These are phyloP conservation scores for Parathielavia hyrcaniae DNA, from an alignment of 495 filamentous ascomycete species.

Conservation along the genomic window DNA sequence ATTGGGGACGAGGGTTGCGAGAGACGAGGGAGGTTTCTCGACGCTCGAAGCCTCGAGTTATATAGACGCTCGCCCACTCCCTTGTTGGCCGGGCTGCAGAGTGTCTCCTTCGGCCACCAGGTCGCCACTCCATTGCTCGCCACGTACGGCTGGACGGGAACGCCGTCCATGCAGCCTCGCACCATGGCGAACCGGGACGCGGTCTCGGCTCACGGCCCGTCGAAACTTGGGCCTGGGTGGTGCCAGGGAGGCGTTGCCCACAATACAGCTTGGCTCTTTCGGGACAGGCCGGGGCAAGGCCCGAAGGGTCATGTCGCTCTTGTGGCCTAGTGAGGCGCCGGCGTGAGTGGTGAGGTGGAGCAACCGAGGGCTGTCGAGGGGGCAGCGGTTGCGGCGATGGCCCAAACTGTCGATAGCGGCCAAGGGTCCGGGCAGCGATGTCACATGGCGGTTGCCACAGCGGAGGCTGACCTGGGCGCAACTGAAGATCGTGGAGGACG, in stretches of 20 bases:
- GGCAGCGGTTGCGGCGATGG: slow-evolving; percentile 9
- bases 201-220: slow-evolving; percentile 31
- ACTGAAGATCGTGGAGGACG: slow-evolving; percentile 15
- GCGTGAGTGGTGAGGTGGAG: slow-evolving; percentile 13
- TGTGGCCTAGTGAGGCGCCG: slow-evolving; percentile 10
- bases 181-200: background rate
- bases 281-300: slow-evolving; percentile 6
- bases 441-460: slow-evolving; percentile 18
- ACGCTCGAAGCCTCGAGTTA: slow-evolving; percentile 17
- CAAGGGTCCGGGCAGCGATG: slow-evolving; percentile 23
- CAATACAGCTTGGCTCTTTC: slow-evolving; percentile 3
- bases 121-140: background rate
- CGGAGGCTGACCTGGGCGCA: slow-evolving; percentile 15
- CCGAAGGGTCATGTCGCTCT: slow-evolving; percentile 14
- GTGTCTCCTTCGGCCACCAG: background rate
- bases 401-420: slow-evolving; percentile 24
- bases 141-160: slow-evolving; percentile 20
- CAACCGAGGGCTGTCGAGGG: slow-evolving; percentile 6
- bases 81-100: no score
- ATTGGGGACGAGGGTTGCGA: slow-evolving; percentile 22
- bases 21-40: slow-evolving; percentile 11
- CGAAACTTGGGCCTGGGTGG: slow-evolving; percentile 17
- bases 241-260: slow-evolving; percentile 6
- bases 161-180: slow-evolving; percentile 12
- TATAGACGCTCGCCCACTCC: slow-evolving; percentile 20